Evolutionary conservation across 192 early-diverging fungal species (phyloP), one percentile per base, ranked within the genome.

Genomic region (Linnemannia elongata): DNA sequence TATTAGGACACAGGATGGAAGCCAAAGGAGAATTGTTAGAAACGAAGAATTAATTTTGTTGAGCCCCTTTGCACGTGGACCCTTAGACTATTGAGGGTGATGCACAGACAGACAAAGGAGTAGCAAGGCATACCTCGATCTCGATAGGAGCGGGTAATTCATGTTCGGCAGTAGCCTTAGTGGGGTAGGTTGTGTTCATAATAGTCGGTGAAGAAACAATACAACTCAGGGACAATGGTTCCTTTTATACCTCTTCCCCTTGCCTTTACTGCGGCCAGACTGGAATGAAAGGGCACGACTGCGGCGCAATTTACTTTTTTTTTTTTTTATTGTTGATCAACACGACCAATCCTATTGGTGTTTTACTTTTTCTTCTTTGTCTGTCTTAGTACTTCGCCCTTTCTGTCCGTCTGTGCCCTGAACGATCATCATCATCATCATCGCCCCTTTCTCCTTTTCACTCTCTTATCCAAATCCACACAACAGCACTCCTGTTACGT

Each of bases 1-100:
- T 94, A 87, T 47, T 24, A 41, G 49, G 5, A 18, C 17, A 6
- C 0, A 6, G 49, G 18, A 52, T 3, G 18, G 6, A 52, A 52
- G 5, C 17, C 18, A 73, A 60, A 20, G 33, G 6, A 39, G 42
- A 55, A 22, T 22, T 2, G 41, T 71, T 41, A 15, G 69, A 15
- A 35, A 0, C 15, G 70, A n/a, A 42, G 17, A 22, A 42, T 27
- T 41, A 18, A 45, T 12, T 27, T 74, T 52, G 15, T 52, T 6
- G 15, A 22, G 49, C 49, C 49, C 18, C 12, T n/a, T 22, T 6
- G 30, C 9, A 15, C 39, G 18, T 27, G n/a, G 44, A 41, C 15
- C 45, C 15, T 1, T 27, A 10, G 44, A 41, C 15, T 27, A 5
- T 1, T 49, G 4, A 4, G 9, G 3, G 38, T 39, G 38, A 6